Evolutionary conservation across 768 basidiomycete genomes (phyloP), one percentile per base, ranked within the genome.

Genomic region (Polyporus arcularius): DNA sequence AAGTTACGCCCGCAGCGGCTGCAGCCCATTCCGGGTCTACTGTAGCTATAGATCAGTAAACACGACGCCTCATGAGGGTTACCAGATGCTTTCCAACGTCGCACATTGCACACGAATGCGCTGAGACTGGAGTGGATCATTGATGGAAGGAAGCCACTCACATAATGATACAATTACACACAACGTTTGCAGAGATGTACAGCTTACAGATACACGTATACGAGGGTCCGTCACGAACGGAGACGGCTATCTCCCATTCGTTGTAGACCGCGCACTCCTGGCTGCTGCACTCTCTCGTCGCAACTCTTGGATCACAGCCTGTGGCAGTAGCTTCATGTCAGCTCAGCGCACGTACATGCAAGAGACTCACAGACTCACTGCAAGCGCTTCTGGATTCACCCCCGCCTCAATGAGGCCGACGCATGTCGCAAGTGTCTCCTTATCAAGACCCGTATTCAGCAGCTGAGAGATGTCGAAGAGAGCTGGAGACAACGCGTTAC

Each of bases 331-430:
- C n/a, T 35, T 7, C 35, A 35, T 58, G 14, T 61, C 53, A 63
- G 43, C 53, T 52, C 65, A 39, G 21, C 21, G 21, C 21, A 26
- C 21, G 21, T 26, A 26, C 21, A 57, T 12, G 12, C n/a, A n/a
- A 43, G 26, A 11, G 3, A 47, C 7, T 2, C 12, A 6, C 4
- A 70, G 46, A 76, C 87, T 56, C 71, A 96, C 94, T 67, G 94
- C 94, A 48, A 96, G 79, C 0, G 93, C 94, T 69, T 96, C 93
- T 11, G 94, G 92, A 72, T 96, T 96, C 49, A 90, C 91, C 16
- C 94, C 94, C 62, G 85, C 88, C 76, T 96, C 94, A 67, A 96
- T 94, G 89, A 96, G 88, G 42, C 87, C 83, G 26, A 96, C 86
- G 72, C 94, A 96, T 28, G 90, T 94, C 39, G 90, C 92, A n/a